A percentile compares a stretch with the other conserved stretches of the same genome.
Conservation (phyloP, 805 yeast genomes). For the Teunomyces barrocoloradensis region DNA sequence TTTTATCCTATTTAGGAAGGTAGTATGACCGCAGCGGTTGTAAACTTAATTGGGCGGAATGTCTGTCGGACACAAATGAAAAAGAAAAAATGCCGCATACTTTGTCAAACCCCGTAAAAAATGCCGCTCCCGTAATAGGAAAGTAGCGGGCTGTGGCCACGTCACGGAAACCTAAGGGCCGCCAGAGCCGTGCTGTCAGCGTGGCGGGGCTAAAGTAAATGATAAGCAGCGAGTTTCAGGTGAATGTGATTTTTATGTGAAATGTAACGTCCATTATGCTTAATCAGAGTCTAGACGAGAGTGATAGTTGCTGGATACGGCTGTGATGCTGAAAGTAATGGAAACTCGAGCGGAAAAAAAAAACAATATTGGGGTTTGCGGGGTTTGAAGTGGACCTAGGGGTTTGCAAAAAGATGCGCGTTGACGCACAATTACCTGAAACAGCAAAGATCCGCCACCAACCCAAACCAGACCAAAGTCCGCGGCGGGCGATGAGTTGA, state of each 20-base stretch:
- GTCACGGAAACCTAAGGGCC: not conserved
- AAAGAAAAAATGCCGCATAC: too few relatives aligned
- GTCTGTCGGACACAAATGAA: not conserved
- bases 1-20: not conserved
- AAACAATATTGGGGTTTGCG: too few relatives aligned
- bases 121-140: not conserved
- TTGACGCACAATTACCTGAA: not conserved
- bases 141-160: not conserved
- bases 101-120: not conserved
- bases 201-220: too few relatives aligned
- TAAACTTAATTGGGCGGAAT: not conserved
- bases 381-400: not conserved
- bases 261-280: too few relatives aligned
- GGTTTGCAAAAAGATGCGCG: not conserved
- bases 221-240: too few relatives aligned
- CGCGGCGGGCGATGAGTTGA: constrained; percentile 3
- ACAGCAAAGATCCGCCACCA: not conserved
- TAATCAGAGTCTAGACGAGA: too few relatives aligned
- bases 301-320: too few relatives aligned
- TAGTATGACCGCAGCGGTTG: constrained; percentile 1
- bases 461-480: not conserved
- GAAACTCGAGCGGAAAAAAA: too few relatives aligned
- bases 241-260: too few relatives aligned
- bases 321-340: too few relatives aligned
- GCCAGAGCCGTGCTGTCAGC: not conserved